Percentiles rank a stretch among this genome's conserved stretches.
Conservation (phyloP, 2,329 filamentous ascomycete species). For the Fusarium austroafricanum region DNA sequence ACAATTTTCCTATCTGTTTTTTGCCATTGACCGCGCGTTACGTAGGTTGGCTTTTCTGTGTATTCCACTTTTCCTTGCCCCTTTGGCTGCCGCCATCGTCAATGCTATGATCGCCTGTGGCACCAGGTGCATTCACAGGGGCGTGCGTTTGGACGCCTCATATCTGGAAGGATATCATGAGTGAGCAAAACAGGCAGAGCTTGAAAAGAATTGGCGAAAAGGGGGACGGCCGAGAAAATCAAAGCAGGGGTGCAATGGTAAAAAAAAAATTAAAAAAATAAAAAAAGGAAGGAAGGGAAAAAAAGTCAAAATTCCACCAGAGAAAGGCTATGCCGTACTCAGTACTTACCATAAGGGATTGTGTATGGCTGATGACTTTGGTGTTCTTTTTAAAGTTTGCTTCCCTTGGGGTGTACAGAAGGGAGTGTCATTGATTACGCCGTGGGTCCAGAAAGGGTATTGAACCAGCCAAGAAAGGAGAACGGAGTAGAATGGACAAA, state of each 20-base stretch:
- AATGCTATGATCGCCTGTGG: constrained; percentile 30
- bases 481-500: background rate
- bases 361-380: constrained; percentile 31
- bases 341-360: constrained; percentile 24
- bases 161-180: constrained; percentile 22
- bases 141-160: constrained; percentile 13
- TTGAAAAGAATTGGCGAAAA: constrained; percentile 10
- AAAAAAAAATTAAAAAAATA: background rate
- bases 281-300: background rate
- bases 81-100: constrained; percentile 24
- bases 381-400: constrained; percentile 35
- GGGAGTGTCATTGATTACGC: background rate
- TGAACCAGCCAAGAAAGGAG: constrained; percentile 26
- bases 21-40: constrained; percentile 36
- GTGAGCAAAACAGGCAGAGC: background rate
- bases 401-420: constrained; percentile 28
- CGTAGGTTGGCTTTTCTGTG: constrained; percentile 7
- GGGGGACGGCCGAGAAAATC: constrained; percentile 14
- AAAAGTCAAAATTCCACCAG: constrained; percentile 25
- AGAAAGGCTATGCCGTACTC: constrained; percentile 16
- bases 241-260: constrained; percentile 16
- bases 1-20: constrained; percentile 14
- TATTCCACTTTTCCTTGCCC: constrained; percentile 23
- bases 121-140: constrained; percentile 16
- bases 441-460: constrained; percentile 27